Base-by-base conservation (phyloP, 805 yeast genomes). In the Nakazawaea wickerhamii region DNA sequence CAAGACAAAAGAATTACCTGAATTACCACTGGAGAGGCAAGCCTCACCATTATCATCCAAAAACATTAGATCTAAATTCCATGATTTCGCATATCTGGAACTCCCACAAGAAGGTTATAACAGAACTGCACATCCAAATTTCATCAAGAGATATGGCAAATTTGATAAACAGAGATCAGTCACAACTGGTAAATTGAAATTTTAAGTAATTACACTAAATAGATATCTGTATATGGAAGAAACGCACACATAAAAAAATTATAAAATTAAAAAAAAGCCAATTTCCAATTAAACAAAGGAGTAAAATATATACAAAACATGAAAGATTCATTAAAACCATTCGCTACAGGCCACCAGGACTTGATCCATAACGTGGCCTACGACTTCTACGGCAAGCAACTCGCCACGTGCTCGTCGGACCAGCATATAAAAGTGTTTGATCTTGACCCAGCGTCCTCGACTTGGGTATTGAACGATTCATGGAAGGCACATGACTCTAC, bases 401-500 rank as follows among this genome's bases (percentile, higher is more conserved):
- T 93, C 44, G 99, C 98, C 2, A 91, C 97, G 0, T 90, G 95
- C 46, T 87, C 96, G 4, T 86, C 95, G 0, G 99, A 93, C 63
- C 96, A 90, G 55, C 95, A 87, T 55, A 75, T 93, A 48, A 87
- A 88, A 55, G 90, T 93, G 25, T 93, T 89, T 59, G 91, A 86
- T 57, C 66, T 84, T 26, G 85, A 82, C 51, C 62, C 79, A 13
- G 64, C 72, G 21, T 71, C 82, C 1, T 76, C 74, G n/a, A 72
- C 79, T 15, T 93, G 98, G 98, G 75, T 76, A 15, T 63, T 86
- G 43, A 81, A 82, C 54, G 97, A 91, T 61, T 80, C 85, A 37
- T 93, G 96, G 95, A 85, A 84, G 51, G 98, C 98, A 0, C 99
- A 93, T 58, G 96, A 93, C 53, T 80, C 95, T 6, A 77, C 89